Conservation (phyloP, 176 grass and related monocot species). For the Lolium perenne region DNA sequence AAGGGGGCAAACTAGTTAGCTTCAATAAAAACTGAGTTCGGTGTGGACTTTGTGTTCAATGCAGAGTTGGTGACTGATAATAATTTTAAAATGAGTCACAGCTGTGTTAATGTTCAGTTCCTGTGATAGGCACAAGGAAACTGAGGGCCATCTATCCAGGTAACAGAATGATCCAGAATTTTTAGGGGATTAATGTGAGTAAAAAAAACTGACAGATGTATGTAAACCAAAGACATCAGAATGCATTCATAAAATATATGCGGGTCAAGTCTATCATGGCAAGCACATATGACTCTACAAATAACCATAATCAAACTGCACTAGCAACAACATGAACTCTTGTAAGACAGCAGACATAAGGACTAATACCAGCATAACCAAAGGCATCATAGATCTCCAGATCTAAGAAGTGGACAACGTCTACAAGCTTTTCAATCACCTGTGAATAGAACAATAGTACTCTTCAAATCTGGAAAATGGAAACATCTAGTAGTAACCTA, state of each 20-base stretch:
- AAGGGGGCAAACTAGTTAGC: constrained; percentile 33
- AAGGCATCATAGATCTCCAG: constrained; percentile 80
- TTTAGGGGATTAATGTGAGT: neutral
- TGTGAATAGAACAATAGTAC: constrained; percentile 38
- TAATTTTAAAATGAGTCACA: neutral
- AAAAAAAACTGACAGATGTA: constrained; percentile 20
- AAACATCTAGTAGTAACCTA: constrained; percentile 20
- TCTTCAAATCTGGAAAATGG: constrained; percentile 36
- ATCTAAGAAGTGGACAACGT: constrained; percentile 87
- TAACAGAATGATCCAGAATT: constrained; percentile 4
- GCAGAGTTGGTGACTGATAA: constrained; percentile 2
- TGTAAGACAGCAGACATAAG: constrained; percentile 39
- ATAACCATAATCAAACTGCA: constrained; percentile 37
- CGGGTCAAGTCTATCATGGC: neutral
- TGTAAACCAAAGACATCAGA: constrained; percentile 47
- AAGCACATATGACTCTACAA: constrained; percentile 27
- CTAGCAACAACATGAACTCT: constrained; percentile 14
- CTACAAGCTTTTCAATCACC: constrained; percentile 94
- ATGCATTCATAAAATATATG: constrained; percentile 25
- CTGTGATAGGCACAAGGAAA: constrained; percentile 1
- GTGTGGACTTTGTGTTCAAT: constrained; percentile 16
- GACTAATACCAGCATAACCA: constrained; percentile 71
- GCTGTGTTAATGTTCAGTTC: constrained; percentile 27
- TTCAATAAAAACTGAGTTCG: neutral
- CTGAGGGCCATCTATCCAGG: neutral